Conservation (phyloP, 352 stramenopile genomes). For the Phytophthora sp. region DNA sequence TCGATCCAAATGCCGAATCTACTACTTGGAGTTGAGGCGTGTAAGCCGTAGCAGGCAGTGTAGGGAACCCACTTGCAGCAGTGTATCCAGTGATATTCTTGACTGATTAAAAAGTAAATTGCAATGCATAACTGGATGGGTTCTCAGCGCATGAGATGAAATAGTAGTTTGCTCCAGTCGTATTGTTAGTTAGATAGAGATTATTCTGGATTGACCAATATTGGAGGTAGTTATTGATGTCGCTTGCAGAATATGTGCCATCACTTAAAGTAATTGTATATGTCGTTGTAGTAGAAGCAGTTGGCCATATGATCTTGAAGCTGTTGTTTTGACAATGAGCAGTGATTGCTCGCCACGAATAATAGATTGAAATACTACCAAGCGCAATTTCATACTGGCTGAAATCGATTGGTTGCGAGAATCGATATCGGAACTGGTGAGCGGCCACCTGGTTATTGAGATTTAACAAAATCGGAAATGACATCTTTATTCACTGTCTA, state of each 20-base stretch:
- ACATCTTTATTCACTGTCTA: neutral
- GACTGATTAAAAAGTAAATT: neutral
- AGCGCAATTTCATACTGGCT: neutral
- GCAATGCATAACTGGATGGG: neutral
- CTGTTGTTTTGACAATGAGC: too few relatives aligned
- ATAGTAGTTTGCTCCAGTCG: neutral
- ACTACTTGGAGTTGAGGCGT: too few relatives aligned
- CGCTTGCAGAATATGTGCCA: neutral
- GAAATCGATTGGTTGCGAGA: too few relatives aligned
- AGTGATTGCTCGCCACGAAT: neutral
- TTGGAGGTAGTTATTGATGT: neutral
- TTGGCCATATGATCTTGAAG: neutral
- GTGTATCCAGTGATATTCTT: neutral
- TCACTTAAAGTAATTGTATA: neutral
- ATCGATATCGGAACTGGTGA: neutral
- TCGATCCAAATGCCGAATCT: conserved; percentile 10
- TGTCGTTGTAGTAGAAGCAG: neutral
- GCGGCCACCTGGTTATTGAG: neutral
- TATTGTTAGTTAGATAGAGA: neutral
- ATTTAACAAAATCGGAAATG: neutral
- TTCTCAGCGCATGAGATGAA: neutral
- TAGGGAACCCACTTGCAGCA: too few relatives aligned
- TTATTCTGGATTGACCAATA: neutral
- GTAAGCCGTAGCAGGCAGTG: too few relatives aligned
- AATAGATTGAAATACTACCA: neutral